Conservation (phyloP, 2,329 filamentous ascomycete species). For the Ophiocordyceps camponoti-saundersi region DNA sequence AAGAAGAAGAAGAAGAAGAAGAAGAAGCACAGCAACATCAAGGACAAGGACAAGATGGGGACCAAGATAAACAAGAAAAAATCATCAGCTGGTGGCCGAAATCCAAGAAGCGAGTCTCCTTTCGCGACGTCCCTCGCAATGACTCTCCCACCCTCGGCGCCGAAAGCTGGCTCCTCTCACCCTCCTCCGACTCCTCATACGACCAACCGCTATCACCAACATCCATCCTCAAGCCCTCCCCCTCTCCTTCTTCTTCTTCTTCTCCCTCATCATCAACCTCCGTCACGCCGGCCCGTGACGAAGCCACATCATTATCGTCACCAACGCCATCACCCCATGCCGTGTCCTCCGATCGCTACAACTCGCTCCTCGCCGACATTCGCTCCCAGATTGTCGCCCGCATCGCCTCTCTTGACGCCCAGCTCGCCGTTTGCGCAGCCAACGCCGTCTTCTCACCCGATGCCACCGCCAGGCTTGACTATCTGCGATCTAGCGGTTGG, state of each 20-base stretch:
- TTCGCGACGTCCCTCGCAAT: slow-evolving; percentile 17
- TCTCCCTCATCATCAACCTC: background rate
- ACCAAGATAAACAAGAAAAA: too few relatives aligned
- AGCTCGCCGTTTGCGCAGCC: slow-evolving; percentile 4
- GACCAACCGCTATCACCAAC: slow-evolving; percentile 3
- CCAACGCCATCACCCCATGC: slow-evolving; percentile 9
- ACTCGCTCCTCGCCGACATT: slow-evolving; percentile 28
- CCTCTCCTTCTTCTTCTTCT: too few relatives aligned
- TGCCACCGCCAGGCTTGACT: slow-evolving; percentile 33
- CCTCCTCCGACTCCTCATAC: slow-evolving; percentile 5
- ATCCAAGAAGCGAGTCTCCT: slow-evolving; percentile 22
- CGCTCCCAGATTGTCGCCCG: slow-evolving; percentile 31
- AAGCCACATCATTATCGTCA: slow-evolving; percentile 19
- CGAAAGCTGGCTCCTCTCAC: slow-evolving; percentile 20
- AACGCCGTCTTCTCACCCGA: slow-evolving; percentile 10
- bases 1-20: too few relatives aligned
- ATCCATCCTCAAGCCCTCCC: slow-evolving; percentile 5
- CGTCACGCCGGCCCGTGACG: slow-evolving; percentile 1
- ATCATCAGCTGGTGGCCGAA: slow-evolving; percentile 6
- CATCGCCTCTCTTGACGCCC: slow-evolving; percentile 24
- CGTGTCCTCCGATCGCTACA: slow-evolving; percentile 26
- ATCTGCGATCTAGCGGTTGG: slow-evolving; percentile 36
- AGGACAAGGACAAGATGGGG: too few relatives aligned
- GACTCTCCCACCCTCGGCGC: slow-evolving; percentile 44
- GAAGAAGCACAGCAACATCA: too few relatives aligned